Evolutionary conservation across 352 stramenopile species (phyloP).

Genomic region (Globisporangium ultimum): DNA sequence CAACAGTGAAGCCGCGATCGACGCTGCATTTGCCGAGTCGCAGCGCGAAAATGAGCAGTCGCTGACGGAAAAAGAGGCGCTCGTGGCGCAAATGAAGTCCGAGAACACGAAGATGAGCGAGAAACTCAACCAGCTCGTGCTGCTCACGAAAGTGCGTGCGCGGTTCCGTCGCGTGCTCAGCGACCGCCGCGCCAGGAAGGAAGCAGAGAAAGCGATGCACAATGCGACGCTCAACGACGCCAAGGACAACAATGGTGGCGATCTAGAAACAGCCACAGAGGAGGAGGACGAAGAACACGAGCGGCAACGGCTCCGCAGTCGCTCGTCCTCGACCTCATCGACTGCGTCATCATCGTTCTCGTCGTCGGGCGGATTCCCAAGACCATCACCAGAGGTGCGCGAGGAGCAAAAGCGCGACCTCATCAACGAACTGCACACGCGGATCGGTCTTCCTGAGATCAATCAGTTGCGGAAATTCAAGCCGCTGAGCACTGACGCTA

Average conservation of each 20-base stretch:
- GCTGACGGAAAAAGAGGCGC: constrained; percentile 52
- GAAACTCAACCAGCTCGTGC: constrained; percentile 56
- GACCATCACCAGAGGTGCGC: constrained; percentile 18
- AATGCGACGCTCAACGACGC: constrained; percentile 11
- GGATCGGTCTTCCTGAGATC: constrained; percentile 69
- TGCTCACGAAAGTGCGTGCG: constrained; percentile 51
- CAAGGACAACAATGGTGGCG: constrained; percentile 20
- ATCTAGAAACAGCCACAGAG: constrained; percentile 8
- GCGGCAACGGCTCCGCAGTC: neutral
- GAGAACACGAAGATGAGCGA: constrained; percentile 61
- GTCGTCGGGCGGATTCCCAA: neutral
- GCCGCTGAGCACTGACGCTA: constrained; percentile 48
- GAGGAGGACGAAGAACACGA: constrained; percentile 11
- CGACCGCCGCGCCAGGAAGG: constrained; percentile 42
- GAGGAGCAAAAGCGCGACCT: constrained; percentile 63
- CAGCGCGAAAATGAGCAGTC: constrained; percentile 35
- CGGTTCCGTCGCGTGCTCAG: constrained; percentile 49
- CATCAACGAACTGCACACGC: constrained; percentile 74
- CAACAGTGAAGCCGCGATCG: constrained; percentile 29
- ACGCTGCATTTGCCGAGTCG: constrained; percentile 41
- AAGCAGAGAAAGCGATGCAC: constrained; percentile 20
- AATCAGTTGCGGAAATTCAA: constrained; percentile 66
- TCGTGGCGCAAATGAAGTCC: constrained; percentile 57
- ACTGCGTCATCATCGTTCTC: neutral
- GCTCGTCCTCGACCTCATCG: neutral